Base-by-base conservation (phyloP, 805 yeast species). In the Yarrowia porcina region DNA sequence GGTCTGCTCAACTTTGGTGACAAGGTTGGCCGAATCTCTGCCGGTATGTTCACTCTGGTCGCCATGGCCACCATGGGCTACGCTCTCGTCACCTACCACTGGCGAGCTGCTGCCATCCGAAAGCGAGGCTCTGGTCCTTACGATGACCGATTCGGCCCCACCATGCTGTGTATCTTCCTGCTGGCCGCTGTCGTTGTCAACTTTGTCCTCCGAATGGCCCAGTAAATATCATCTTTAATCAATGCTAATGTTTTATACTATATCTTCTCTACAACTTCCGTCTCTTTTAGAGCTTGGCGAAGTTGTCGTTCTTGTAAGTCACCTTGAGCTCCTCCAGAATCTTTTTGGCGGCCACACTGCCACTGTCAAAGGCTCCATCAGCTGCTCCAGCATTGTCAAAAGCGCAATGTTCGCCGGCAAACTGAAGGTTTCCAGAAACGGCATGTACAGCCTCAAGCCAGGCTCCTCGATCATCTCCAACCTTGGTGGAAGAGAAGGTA, bases 81-180 rank as follows among this genome's bases (percentile, higher is more conserved):
- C 71, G 99, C 99, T 1, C 82, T 94, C 66, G 82, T 90, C 52
- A 94, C 98, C 12, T 94, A 94, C 75, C 99, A 94, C 76, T 96
- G 99, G 99, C 89, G 99, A 80, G 99, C 99, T 1, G 90, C 92
- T 73, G 99, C 99, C 65, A 94, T 94, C 69, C 87, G 99, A 76
- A 83, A 93, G 77, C 87, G 98, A 76, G 99, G 99, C 42, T 85
- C 96, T 13, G 99, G 99, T 52, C 99, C 99, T n/a, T 94, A 94
- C 74, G 99, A 94, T 73, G 99, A 94, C 76, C 85, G 99, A 73
- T 87, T 94, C 69, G 99, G 99, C 47, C 99, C 99, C 50, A 96
- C 99, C 15, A 87, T 93, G 89, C 82, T 94, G 70, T 94, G 99
- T 78, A 82, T 93, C 79, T 94, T 94, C 79, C 81, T 94, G 71